A percentile compares a stretch with the other conserved stretches of the same genome.
These are phyloP conservation scores for Rhytidhysteron rufulum DNA, from an alignment of 2,329 filamentous ascomycete species.

Conservation along the genomic window DNA sequence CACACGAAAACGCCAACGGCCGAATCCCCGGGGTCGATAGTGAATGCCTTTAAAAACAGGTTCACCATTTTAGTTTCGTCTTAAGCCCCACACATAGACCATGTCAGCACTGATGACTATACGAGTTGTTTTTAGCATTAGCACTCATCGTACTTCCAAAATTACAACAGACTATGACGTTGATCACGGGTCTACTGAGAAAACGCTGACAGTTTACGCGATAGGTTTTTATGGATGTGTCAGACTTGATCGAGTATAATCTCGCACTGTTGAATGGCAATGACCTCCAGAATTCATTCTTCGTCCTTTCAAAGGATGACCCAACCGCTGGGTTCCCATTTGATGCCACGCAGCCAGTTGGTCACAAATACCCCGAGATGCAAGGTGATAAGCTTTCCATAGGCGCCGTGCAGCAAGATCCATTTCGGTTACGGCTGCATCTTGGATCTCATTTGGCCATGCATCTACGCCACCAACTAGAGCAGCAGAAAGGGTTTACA, in stretches of 20 bases:
- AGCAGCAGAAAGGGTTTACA: conserved; percentile 76
- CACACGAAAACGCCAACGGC: too few species aligned
- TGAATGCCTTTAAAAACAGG: too few species aligned
- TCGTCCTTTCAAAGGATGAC: conserved; percentile 68
- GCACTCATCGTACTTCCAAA: too few species aligned
- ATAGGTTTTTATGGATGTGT: conserved; percentile 73
- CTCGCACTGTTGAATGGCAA: conserved; percentile 64
- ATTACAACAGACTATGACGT: not conserved
- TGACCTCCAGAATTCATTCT: conserved; percentile 68
- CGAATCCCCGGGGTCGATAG: too few species aligned
- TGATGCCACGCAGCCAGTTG: conserved; percentile 65
- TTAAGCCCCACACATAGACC: too few species aligned
- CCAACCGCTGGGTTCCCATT: conserved; percentile 78
- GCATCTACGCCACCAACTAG: conserved; percentile 68
- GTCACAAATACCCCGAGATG: conserved; percentile 54
- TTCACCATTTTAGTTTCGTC: too few species aligned
- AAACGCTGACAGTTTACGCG: not conserved
- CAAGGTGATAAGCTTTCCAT: conserved; percentile 4
- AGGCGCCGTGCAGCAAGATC: conserved; percentile 19
- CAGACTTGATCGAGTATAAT: conserved; percentile 83
- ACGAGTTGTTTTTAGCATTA: too few species aligned
- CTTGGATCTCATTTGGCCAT: conserved; percentile 79
- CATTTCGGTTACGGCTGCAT: conserved; percentile 58
- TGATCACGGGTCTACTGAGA: too few species aligned
- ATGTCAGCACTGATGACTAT: too few species aligned